A percentile compares a stretch with the other conserved stretches of the same genome.
phyloP scores from a whole-genome alignment of 2,329 filamentous ascomycete genomes.

The Monosporascus sp. region DNA sequence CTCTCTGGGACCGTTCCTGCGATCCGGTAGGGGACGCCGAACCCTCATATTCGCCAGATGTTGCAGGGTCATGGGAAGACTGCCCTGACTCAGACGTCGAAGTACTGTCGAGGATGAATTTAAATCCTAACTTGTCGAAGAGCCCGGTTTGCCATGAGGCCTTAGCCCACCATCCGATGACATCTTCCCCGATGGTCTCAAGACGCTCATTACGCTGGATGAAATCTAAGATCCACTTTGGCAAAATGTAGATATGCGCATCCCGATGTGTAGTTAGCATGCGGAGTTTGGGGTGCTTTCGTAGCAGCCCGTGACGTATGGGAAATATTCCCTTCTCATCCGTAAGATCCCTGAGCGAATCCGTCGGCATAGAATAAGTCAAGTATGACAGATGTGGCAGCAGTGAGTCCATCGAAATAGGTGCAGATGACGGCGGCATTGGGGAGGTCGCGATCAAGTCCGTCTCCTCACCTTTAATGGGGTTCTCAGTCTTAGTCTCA shows the following conservation, averaged over 20 bases:
- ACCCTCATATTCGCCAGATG: conserved; percentile 8
- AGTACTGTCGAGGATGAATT: conserved; percentile 54
- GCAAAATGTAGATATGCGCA: conserved; percentile 91
- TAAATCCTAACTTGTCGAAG: conserved; percentile 68
- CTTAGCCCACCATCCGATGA: conserved; percentile 94
- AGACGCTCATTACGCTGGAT: conserved; percentile 73
- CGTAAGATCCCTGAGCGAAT: conserved; percentile 77
- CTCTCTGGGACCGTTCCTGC: conserved; percentile 14
- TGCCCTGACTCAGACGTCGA: conserved; percentile 33
- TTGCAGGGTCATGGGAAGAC: conserved; percentile 16
- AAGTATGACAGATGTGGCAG: conserved; percentile 67
- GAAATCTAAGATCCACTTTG: conserved; percentile 84
- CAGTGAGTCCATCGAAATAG: conserved; percentile 58
- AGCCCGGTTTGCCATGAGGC: conserved; percentile 83
- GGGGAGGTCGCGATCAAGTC: conserved; percentile 82
- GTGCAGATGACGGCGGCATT: conserved; percentile 51
- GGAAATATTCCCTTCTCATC: conserved; percentile 70
- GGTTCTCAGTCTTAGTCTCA: conserved; percentile 68
- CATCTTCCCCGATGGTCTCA: conserved; percentile 84
- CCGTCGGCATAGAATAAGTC: conserved; percentile 81
- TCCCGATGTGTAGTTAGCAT: conserved; percentile 83
- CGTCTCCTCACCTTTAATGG: conserved; percentile 84
- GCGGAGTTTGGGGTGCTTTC: conserved; percentile 67
- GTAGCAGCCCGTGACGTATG: conserved; percentile 69
- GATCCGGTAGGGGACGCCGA: conserved; percentile 11